These are phyloP conservation scores for Wickerhamia fluorescens DNA, from an alignment of 805 yeast species.

Conservation along the genomic window DNA sequence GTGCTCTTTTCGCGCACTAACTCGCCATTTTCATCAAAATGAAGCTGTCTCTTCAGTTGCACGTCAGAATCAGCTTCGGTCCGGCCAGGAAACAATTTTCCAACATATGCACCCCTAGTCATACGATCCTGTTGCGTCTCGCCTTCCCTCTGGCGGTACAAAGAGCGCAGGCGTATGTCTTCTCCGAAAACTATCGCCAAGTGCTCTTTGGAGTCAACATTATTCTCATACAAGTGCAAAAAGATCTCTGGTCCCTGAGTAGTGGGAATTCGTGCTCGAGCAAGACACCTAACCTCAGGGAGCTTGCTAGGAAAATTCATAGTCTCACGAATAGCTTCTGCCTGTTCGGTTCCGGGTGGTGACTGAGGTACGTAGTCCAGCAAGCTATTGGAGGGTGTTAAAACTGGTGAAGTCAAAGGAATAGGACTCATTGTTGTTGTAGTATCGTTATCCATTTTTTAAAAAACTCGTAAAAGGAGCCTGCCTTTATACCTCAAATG, in stretches of 20 bases:
- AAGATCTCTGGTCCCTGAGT: slow-evolving; percentile 92
- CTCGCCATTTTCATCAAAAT: slow-evolving; percentile 28
- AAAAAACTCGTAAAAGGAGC: too few relatives aligned
- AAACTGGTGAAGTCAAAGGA: slow-evolving; percentile 10
- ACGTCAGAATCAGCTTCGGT: slow-evolving; percentile 55
- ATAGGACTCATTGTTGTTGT: too few relatives aligned
- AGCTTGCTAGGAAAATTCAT: slow-evolving; percentile 45
- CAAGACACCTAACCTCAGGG: slow-evolving; percentile 80
- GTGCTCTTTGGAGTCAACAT: slow-evolving; percentile 88
- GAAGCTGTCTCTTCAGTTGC: slow-evolving; percentile 14
- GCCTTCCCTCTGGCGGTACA: slow-evolving; percentile 52
- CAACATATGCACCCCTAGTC: slow-evolving; percentile 98
- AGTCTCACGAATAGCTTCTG: slow-evolving; percentile 20
- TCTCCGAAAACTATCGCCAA: slow-evolving; percentile 96
- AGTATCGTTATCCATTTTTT: too few relatives aligned
- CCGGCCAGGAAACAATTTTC: slow-evolving; percentile 85
- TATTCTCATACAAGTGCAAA: slow-evolving; percentile 80
- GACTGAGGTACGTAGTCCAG: slow-evolving; percentile 1
- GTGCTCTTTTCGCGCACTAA: slow-evolving; percentile 16
- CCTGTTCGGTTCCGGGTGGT: slow-evolving; percentile 3
- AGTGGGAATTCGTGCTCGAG: slow-evolving; percentile 95
- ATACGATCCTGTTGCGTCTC: slow-evolving; percentile 90
- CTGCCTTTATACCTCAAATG: too few relatives aligned
- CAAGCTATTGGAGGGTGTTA: slow-evolving; percentile 4
- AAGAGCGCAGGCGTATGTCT: slow-evolving; percentile 68